phyloP scores from a whole-genome alignment of 345 rosid species.

The Salix exigua region DNA sequence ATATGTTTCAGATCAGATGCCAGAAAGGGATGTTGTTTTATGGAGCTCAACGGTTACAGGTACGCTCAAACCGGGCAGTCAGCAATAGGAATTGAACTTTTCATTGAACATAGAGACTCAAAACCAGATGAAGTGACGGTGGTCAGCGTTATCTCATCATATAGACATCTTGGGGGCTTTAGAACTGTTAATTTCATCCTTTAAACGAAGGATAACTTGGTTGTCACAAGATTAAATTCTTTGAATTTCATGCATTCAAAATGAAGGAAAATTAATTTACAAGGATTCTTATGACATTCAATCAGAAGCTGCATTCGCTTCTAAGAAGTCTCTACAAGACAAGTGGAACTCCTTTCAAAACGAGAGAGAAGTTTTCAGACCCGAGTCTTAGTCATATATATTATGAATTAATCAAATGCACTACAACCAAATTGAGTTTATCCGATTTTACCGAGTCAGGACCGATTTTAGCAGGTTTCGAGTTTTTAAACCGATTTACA shows the following conservation, averaged over 20 bases:
- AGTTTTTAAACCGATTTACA: no score
- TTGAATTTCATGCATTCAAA: slow-evolving; percentile 42
- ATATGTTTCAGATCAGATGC: slow-evolving; percentile 49
- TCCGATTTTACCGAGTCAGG: no score
- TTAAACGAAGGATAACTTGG: slow-evolving; percentile 33
- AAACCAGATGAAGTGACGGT: slow-evolving; percentile 45
- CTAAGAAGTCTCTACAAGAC: slow-evolving; percentile 19
- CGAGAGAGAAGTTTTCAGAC: slow-evolving; percentile 42
- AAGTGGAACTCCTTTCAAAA: slow-evolving; percentile 8
- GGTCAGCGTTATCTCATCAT: slow-evolving; percentile 41
- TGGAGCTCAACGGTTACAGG: slow-evolving; percentile 58
- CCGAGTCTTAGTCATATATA: slow-evolving; percentile 29
- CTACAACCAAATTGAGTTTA: no score
- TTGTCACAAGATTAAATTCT: slow-evolving; percentile 36
- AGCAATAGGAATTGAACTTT: slow-evolving; percentile 28
- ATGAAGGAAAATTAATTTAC: background rate
- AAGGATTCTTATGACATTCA: no score
- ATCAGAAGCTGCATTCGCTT: slow-evolving; percentile 35
- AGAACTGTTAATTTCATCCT: slow-evolving; percentile 21
- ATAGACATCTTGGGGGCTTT: slow-evolving; percentile 45
- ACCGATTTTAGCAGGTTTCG: no score
- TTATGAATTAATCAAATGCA: no score
- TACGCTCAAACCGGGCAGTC: slow-evolving; percentile 52
- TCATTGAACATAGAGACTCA: slow-evolving; percentile 18
- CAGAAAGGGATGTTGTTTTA: slow-evolving; percentile 35